phyloP scores from a whole-genome alignment of 73 alveolate genomes.

The Effrenium voratum region DNA sequence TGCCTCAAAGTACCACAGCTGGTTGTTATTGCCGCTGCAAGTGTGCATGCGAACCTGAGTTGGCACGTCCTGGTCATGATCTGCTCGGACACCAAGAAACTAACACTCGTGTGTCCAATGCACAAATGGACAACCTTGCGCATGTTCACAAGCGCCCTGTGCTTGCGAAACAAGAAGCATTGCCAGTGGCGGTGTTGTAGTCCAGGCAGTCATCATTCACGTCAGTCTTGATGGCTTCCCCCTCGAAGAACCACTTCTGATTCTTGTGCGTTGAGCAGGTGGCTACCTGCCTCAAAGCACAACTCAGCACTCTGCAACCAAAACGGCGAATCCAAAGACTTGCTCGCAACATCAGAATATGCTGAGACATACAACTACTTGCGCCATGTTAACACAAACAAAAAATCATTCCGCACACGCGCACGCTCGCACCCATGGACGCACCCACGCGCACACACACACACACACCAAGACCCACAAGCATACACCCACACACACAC shows the following conservation, averaged over 20 bases:
- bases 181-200: neutral
- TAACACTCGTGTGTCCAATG: neutral
- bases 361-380: too few relatives aligned
- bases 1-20: neutral
- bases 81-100: neutral
- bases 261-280: too few relatives aligned
- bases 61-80: neutral
- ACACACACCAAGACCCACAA: neutral
- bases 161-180: neutral
- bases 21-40: neutral
- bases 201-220: neutral
- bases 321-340: too few relatives aligned
- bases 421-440: neutral
- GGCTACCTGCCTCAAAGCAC: too few relatives aligned
- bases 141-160: too few relatives aligned
- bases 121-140: neutral
- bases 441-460: too few relatives aligned
- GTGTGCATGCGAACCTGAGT: neutral
- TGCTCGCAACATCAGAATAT: too few relatives aligned
- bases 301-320: too few relatives aligned
- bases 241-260: conserved; percentile 43
- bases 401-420: neutral
- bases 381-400: neutral
- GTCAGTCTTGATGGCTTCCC: conserved; percentile 22
- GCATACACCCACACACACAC: too few relatives aligned